Base-by-base conservation (phyloP, 2,329 filamentous ascomycete species). In the Trichothecium sympodiale region DNA sequence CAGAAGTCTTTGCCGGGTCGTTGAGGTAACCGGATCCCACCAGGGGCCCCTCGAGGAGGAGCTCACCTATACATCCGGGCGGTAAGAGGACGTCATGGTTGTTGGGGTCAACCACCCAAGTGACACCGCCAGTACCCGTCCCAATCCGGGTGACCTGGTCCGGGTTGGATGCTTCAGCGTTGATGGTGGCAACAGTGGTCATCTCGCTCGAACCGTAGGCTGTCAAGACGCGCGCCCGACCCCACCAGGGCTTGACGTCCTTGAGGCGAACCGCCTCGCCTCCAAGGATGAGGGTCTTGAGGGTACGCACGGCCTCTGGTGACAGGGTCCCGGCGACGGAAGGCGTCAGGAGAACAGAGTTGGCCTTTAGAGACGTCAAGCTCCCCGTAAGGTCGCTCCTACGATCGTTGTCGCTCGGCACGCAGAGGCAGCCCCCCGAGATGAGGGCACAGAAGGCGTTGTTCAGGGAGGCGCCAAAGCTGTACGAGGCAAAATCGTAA, bases 11-110 rank as follows among this genome's bases (percentile, higher is more conserved):
- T 31, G 60, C 55, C 1, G 55, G 52, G 29, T 75, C 65, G 36
- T 67, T 63, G 25, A 74, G 51, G 38, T 77, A 77, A 17, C 69
- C 70, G 13, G 64, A 57, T 17, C 67, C 70, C 17, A 77, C 64
- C 17, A 65, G 60, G 2, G 68, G 67, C 2, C 67, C 66, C 40
- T 64, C 62, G 26, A 71, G 49, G 6, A 65, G 45, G 14, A 67
- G 54, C 45, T 68, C 64, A 12, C 64, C 64, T 3, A 62, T 50
- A 3, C 52, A 47, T 3, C 63, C 64, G 5, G 63, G 40, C 1
- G 62, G 61, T 13, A 58, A 48, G 8, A 67, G 52, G 8, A 44
- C 49, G 31, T 63, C 35, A 34, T 56, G 48, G 39, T 60, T 49
- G 7, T 53, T 46, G 2, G 59, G 51, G 34, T 65, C 58, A 17